Conservation (phyloP, 768 basidiomycete genomes). For the Epithele typhae region DNA sequence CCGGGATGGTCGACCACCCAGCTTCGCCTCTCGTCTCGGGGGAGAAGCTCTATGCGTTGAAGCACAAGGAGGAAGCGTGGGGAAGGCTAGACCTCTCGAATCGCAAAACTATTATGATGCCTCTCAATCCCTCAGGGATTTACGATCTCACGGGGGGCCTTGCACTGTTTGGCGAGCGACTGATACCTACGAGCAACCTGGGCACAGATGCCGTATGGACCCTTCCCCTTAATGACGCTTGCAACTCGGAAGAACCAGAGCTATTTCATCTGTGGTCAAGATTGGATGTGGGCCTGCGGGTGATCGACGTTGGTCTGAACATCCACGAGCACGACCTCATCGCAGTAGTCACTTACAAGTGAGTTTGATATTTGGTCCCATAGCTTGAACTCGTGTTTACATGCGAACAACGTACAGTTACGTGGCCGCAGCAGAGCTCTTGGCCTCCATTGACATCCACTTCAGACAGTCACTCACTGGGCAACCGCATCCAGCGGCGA, state of each 20-base stretch:
- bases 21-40: slow-evolving; percentile 10
- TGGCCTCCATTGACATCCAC: slow-evolving; percentile 16
- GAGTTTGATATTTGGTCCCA: neutral
- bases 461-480: slow-evolving; percentile 18
- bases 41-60: slow-evolving; percentile 12
- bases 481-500: slow-evolving; percentile 17
- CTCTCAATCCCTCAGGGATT: slow-evolving; percentile 18
- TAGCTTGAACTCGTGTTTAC: neutral
- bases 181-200: neutral
- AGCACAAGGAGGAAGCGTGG: slow-evolving; percentile 12
- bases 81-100: slow-evolving; percentile 6
- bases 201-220: slow-evolving; percentile 11
- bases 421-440: slow-evolving; percentile 4
- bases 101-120: slow-evolving; percentile 1
- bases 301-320: slow-evolving; percentile 21
- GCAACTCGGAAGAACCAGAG: neutral
- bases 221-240: slow-evolving; percentile 4
- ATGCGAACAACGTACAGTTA: neutral
- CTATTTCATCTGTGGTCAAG: slow-evolving; percentile 12
- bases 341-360: slow-evolving; percentile 19
- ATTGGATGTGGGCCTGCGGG: slow-evolving; percentile 13
- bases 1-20: slow-evolving; percentile 14
- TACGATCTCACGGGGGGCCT: slow-evolving; percentile 24
- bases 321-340: slow-evolving; percentile 23
- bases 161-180: slow-evolving; percentile 19